Conservation (phyloP, 441 rosid genomes). For the Gossypium gossypioides region DNA sequence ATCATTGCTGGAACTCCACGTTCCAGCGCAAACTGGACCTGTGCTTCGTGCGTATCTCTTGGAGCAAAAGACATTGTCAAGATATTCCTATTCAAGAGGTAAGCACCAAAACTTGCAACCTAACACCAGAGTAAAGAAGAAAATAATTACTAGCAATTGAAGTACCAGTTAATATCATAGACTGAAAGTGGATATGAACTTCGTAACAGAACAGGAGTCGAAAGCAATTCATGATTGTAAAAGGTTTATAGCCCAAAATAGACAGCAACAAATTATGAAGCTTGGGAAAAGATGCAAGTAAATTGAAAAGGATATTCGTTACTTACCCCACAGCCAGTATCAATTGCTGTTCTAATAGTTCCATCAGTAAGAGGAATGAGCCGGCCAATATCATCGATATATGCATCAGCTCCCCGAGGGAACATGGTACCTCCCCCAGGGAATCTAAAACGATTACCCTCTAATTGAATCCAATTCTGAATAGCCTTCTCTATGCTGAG, state of each 20-base stretch:
- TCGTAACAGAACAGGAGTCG: not conserved
- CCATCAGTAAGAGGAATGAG: constrained; percentile 74
- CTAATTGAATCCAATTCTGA: constrained; percentile 90
- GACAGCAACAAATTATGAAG: not conserved
- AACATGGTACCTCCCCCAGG: constrained; percentile 97
- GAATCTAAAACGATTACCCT: constrained; percentile 78
- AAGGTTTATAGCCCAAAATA: not conserved
- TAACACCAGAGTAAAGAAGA: not conserved
- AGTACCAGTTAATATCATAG: not conserved
- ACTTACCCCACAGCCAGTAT: constrained; percentile 94
- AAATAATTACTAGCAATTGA: not conserved
- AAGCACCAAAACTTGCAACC: constrained; percentile 99
- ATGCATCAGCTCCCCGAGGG: constrained; percentile 87
- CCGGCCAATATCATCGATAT: constrained; percentile 66
- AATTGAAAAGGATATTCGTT: not conserved
- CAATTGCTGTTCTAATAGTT: constrained; percentile 71
- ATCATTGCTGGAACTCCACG: constrained; percentile 95
- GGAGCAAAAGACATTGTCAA: constrained; percentile 82
- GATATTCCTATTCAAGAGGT: constrained; percentile 67
- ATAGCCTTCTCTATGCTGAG: constrained; percentile 91
- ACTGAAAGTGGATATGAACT: not conserved
- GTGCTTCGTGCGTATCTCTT: constrained; percentile 96
- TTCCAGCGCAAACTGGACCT: constrained; percentile 87
- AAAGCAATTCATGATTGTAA: not conserved
- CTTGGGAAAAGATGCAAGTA: not conserved